phyloP scores from a whole-genome alignment of 495 filamentous ascomycete species.

The Amphirosellinia nigrospora region DNA sequence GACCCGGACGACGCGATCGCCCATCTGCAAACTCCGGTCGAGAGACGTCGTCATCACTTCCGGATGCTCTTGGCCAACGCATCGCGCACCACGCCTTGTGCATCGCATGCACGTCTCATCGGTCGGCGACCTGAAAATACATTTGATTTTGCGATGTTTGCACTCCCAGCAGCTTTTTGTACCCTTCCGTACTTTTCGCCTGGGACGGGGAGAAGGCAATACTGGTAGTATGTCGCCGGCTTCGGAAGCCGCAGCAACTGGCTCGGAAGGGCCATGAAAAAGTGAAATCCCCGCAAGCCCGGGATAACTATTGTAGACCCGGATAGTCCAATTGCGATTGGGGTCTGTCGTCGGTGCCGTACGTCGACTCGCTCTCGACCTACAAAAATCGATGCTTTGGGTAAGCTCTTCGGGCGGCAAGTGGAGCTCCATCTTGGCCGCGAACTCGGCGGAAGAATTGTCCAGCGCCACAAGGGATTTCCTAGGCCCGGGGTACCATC shows the following conservation, averaged over 20 bases:
- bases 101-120: slow-evolving; percentile 48
- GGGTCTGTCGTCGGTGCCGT: slow-evolving; percentile 9
- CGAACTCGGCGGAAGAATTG: slow-evolving; percentile 15
- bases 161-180: slow-evolving; percentile 57
- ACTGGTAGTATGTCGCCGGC: not conserved
- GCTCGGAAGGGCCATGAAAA: slow-evolving; percentile 9
- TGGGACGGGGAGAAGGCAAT: slow-evolving; percentile 9
- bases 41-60: slow-evolving; percentile 28
- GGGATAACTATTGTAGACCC: not conserved
- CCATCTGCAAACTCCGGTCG: slow-evolving; percentile 27
- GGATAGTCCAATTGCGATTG: slow-evolving; percentile 5
- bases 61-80: slow-evolving; percentile 50
- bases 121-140: slow-evolving; percentile 38
- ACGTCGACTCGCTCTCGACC: no score
- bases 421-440: slow-evolving; percentile 15
- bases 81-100: slow-evolving; percentile 41
- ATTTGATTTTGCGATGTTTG: slow-evolving; percentile 52
- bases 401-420: no score
- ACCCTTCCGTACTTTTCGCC: slow-evolving; percentile 49
- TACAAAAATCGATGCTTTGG: no score
- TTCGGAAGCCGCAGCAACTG: slow-evolving; percentile 1
- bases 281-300: not conserved
- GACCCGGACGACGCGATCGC: slow-evolving; percentile 38
- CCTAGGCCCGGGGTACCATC: no score
- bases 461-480: not conserved